Evolutionary conservation across 2,329 filamentous ascomycete species (phyloP), one percentile per base, ranked within the genome.

Genomic region (Botrytis hyacinthi): DNA sequence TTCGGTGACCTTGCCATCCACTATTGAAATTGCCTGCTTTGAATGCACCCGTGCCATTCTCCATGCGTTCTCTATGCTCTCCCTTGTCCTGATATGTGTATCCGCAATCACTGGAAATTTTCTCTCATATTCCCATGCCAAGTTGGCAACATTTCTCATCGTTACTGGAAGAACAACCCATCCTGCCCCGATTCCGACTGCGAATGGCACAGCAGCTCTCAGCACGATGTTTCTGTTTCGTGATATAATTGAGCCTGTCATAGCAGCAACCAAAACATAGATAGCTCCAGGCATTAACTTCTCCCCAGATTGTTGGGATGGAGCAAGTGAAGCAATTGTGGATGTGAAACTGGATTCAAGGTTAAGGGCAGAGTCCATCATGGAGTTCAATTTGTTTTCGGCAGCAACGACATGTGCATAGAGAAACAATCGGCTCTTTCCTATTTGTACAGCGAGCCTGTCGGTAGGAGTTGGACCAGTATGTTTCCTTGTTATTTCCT

Each of bases 81-180:
- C 89, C 75, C 91, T 90, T 70, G 92, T 85, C 80, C 87, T 85
- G 75, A 95, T 79, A 84, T 99, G 96, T 73, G 93, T 89, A 78
- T 97, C 91, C 29, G 94, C 92, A 72, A 99, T 82, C 29, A 88
- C 92, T 7, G 96, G 96, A 81, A 95, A 93, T 80, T 88, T 90
- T 87, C 97, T 89, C 90, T 99, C 96, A 82, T 96, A 99, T 81
- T 89, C 90, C 96, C 96, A 99, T 63, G 92, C 85, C 81, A 98
- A 85, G 81, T 95, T 91, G 61, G 91, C 90, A 42, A 97, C 90
- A 83, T 99, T 99, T 82, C 89, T 86, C 88, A 94, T 97, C 60
- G 96, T 99, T 76, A 96, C 86, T 62, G 96, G 96, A 67, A 99
- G 84, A 57, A 97, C 90, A 75, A 90, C 86, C 90, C 94, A 96